Base-by-base conservation (phyloP, 768 basidiomycete species). In the Lentinula lateritia region DNA sequence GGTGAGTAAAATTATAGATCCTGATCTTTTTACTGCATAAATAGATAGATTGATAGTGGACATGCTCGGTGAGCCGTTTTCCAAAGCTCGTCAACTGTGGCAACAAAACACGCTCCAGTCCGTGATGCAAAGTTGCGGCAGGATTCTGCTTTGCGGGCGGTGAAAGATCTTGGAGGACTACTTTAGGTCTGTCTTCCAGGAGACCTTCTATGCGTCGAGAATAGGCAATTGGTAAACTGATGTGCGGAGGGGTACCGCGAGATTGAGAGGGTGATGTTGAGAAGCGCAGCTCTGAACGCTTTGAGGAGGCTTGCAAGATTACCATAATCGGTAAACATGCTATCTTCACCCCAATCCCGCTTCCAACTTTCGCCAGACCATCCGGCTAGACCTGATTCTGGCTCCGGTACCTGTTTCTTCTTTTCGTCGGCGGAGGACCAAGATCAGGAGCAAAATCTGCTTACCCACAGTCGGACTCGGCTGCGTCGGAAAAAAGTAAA, bases 71-170 rank as follows among this genome's bases (percentile, higher is more conserved):
- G n/a, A n/a, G n/a, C n/a, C n/a, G n/a, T n/a, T n/a, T n/a, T n/a
- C n/a, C n/a, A n/a, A n/a, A n/a, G n/a, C n/a, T n/a, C n/a, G n/a
- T n/a, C n/a, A n/a, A n/a, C n/a, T n/a, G n/a, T n/a, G n/a, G n/a
- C n/a, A 91, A 91, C 41, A 93, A 73, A 0, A 88, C 88, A 3
- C 88, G 79, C 43, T 87, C 83, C 6, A 94, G 75, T 10, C 83
- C 83, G 64, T 89, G 88, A 0, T 82, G 76, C 6, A 92, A 77
- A 8, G 68, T 75, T 0, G 89, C 80, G 20, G 91, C 75, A 23
- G 82, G 81, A 32, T 76, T 77, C 36, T 82, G 78, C 9, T 75
- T 69, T 0, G 73, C 70, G 5, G 74, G 71, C 1, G 79, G 72
- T 4, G 68, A 48, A 20, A 84, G 52, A 55, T 84, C 85, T 52